phyloP scores from a whole-genome alignment of 352 stramenopile genomes.

The Phytophthora citricola region DNA sequence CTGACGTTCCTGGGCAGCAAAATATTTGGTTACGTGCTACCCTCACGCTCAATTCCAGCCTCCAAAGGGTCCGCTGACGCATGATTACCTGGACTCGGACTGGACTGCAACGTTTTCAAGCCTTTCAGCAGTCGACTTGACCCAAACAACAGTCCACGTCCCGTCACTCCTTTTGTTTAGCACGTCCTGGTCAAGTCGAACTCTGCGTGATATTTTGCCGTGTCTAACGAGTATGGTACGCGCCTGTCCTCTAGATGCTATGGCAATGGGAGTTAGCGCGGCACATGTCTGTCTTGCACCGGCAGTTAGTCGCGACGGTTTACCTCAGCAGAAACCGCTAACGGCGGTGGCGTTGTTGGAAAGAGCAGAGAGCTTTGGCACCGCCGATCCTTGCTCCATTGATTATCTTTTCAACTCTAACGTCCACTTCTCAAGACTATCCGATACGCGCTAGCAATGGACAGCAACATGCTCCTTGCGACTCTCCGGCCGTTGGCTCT shows the following conservation, averaged over 20 bases:
- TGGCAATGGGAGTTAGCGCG: not conserved
- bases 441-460: constrained; percentile 9
- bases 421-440: constrained; percentile 21
- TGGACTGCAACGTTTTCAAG: constrained; percentile 11
- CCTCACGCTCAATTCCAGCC: constrained; percentile 11
- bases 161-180: constrained; percentile 15
- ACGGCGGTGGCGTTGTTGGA: constrained; percentile 19
- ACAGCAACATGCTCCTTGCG: constrained; percentile 20
- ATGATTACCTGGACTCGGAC: constrained; percentile 20
- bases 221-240: constrained; percentile 2
- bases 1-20: constrained; percentile 89
- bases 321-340: constrained; percentile 23
- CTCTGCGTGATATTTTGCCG: constrained; percentile 22
- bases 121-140: constrained; percentile 15
- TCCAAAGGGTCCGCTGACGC: constrained; percentile 13
- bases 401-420: constrained; percentile 12
- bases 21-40: constrained; percentile 72
- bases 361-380: constrained; percentile 12
- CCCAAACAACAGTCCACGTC: constrained; percentile 7
- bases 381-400: constrained; percentile 6
- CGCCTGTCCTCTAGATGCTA: constrained; percentile 27
- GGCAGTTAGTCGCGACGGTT: constrained; percentile 29
- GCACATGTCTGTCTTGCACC: not conserved
- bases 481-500: constrained; percentile 31
- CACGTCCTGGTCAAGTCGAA: constrained; percentile 2